Evolutionary conservation across 768 basidiomycete genomes (phyloP).

Genomic region (Rhodosporidiobolus sp.): DNA sequence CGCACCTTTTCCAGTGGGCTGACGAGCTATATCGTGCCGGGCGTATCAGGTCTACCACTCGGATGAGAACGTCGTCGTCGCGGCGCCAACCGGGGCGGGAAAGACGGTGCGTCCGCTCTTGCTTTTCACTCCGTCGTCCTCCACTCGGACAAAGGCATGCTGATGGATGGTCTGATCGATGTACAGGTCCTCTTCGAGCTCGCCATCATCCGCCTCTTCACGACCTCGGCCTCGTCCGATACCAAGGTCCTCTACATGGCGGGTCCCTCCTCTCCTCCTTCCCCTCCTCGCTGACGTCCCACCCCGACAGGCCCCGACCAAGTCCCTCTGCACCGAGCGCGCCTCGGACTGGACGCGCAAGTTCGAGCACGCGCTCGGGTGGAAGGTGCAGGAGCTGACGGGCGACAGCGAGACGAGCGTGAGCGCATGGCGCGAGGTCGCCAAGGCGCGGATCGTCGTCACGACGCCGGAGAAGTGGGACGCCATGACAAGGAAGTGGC

Average conservation of each 20-base stretch:
- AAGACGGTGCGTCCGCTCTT: conserved; percentile 59
- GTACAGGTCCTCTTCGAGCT: conserved; percentile 75
- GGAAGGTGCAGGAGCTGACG: conserved; percentile 81
- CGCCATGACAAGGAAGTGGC: conserved; percentile 82
- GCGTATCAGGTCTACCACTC: conserved; percentile 43
- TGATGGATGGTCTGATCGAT: background rate
- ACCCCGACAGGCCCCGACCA: conserved; percentile 25
- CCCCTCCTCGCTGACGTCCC: conserved; percentile 48
- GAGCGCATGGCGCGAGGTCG: conserved; percentile 70
- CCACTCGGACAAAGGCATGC: background rate
- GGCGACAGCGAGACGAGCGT: conserved; percentile 73
- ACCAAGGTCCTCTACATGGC: conserved; percentile 76
- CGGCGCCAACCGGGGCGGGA: conserved; percentile 89
- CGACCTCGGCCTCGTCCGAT: conserved; percentile 41
- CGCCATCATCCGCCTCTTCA: conserved; percentile 72
- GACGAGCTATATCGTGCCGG: background rate
- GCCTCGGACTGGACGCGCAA: conserved; percentile 77
- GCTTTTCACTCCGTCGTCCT: no score
- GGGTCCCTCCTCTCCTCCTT: conserved; percentile 72
- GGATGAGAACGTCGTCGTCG: conserved; percentile 50
- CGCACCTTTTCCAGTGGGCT: conserved; percentile 7
- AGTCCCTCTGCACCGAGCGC: conserved; percentile 87
- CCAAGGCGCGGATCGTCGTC: conserved; percentile 50
- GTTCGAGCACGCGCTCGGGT: conserved; percentile 74
- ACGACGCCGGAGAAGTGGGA: conserved; percentile 93